Evolutionary conservation across 176 grass and related monocot genomes (phyloP).

Genomic region (Rhynchospora pubera): DNA sequence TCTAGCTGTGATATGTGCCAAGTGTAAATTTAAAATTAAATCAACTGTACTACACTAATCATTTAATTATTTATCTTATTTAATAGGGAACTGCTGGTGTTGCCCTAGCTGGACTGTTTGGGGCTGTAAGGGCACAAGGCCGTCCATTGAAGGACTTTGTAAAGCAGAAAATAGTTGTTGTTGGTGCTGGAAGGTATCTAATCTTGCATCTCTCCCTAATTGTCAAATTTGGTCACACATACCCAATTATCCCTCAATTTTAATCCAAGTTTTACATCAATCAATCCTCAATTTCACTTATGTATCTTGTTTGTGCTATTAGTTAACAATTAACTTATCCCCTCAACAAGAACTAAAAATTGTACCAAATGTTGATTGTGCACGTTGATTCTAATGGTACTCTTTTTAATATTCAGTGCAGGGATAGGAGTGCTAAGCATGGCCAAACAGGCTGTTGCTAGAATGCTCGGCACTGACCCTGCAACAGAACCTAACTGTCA

Average conservation of each 20-base stretch:
- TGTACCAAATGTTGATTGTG: background rate
- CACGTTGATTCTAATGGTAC: constrained; percentile 30
- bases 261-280: background rate
- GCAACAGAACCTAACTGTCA: constrained; percentile 54
- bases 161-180: constrained; percentile 96
- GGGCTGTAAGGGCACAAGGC: constrained; percentile 86
- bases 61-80: constrained; percentile 17
- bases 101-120: constrained; percentile 93
- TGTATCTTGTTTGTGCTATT: background rate
- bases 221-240: constrained; percentile 15
- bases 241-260: background rate
- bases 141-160: constrained; percentile 55
- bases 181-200: constrained; percentile 92
- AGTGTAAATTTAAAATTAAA: background rate
- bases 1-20: background rate
- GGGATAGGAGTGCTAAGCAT: constrained; percentile 93
- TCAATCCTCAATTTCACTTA: background rate
- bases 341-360: constrained; percentile 7
- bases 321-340: constrained; percentile 7
- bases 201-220: constrained; percentile 10
- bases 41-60: background rate
- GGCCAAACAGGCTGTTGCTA: constrained; percentile 68
- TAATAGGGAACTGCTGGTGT: constrained; percentile 92
- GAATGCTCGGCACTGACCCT: constrained; percentile 61
- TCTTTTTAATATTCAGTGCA: constrained; percentile 71